A percentile compares a stretch with the other conserved stretches of the same genome.
These are phyloP conservation scores for Aureobasidium pullulans DNA, from an alignment of 2,329 filamentous ascomycete species.

Conservation along the genomic window DNA sequence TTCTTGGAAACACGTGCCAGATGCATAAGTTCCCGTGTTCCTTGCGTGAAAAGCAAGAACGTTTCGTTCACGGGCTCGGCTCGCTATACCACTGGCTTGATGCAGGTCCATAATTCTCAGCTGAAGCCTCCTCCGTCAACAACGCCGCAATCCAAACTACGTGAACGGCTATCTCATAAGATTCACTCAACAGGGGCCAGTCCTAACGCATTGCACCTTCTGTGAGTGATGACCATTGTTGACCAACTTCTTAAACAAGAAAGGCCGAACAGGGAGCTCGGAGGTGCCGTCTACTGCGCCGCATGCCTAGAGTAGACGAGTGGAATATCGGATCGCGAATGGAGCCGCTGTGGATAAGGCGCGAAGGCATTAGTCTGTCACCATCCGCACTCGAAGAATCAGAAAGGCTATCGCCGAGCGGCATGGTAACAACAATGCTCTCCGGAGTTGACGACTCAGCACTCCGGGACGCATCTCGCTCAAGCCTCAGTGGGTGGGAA, in stretches of 20 bases:
- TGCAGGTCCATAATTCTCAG: background rate
- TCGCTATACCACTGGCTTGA: background rate
- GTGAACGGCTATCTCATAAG: background rate
- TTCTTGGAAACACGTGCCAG: background rate
- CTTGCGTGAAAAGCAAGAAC: background rate
- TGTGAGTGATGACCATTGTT: background rate
- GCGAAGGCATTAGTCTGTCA: background rate
- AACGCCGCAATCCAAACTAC: background rate
- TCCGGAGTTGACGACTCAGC: background rate
- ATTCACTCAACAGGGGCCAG: constrained; percentile 1
- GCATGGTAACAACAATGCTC: background rate
- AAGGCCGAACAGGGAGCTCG: background rate
- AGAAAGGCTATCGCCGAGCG: background rate
- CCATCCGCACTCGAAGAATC: too few species aligned
- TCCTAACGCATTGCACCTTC: background rate
- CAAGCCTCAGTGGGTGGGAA: too few species aligned
- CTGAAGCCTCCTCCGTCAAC: background rate
- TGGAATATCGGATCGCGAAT: background rate
- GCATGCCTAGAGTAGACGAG: background rate
- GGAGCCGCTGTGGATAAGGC: background rate
- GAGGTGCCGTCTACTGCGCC: background rate
- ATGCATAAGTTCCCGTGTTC: background rate
- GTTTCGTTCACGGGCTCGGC: background rate
- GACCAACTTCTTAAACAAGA: background rate
- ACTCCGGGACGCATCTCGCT: background rate